Percentiles rank a stretch among this genome's conserved stretches.
These are phyloP conservation scores for Oleoguttula mirabilis DNA, from an alignment of 495 filamentous ascomycete genomes.

Conservation along the genomic window DNA sequence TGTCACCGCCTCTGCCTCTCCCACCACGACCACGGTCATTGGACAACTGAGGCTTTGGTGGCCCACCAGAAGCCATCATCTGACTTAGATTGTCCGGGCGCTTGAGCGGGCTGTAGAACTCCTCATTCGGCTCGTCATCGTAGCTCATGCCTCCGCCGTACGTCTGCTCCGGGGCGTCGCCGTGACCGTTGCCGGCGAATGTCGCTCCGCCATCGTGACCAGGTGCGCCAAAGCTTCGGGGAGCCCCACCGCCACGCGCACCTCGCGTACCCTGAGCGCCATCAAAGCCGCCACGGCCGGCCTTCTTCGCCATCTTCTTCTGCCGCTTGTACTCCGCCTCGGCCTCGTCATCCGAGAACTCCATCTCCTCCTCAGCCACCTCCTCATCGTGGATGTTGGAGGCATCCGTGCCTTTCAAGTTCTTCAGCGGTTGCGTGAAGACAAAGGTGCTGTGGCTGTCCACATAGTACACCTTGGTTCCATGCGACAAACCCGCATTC, in stretches of 20 bases:
- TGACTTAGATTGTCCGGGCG: slow-evolving; percentile 31
- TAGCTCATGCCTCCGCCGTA: slow-evolving; percentile 18
- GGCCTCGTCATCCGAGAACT: slow-evolving; percentile 93
- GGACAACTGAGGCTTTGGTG: background rate
- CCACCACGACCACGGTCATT: slow-evolving; percentile 24
- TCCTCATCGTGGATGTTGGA: slow-evolving; percentile 93
- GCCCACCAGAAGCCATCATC: slow-evolving; percentile 26
- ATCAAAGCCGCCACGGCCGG: slow-evolving; percentile 6
- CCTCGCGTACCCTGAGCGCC: background rate
- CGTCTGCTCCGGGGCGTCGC: slow-evolving; percentile 12
- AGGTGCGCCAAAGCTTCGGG: background rate
- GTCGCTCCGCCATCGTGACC: background rate
- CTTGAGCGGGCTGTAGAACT: slow-evolving; percentile 20
- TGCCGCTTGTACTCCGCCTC: slow-evolving; percentile 63
- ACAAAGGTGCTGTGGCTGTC: slow-evolving; percentile 62
- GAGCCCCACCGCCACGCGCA: background rate
- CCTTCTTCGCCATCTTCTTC: slow-evolving; percentile 18
- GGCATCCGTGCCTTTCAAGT: slow-evolving; percentile 75
- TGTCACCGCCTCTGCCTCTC: slow-evolving; percentile 34
- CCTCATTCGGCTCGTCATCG: slow-evolving; percentile 12
- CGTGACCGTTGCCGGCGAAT: background rate
- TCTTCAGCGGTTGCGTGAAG: slow-evolving; percentile 67
- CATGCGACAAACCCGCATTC: slow-evolving; percentile 48
- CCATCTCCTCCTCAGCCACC: slow-evolving; percentile 68
- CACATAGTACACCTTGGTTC: slow-evolving; percentile 66